Evolutionary conservation across 257 asterid genomes (phyloP).

Genomic region (Penstemon newberryi): DNA sequence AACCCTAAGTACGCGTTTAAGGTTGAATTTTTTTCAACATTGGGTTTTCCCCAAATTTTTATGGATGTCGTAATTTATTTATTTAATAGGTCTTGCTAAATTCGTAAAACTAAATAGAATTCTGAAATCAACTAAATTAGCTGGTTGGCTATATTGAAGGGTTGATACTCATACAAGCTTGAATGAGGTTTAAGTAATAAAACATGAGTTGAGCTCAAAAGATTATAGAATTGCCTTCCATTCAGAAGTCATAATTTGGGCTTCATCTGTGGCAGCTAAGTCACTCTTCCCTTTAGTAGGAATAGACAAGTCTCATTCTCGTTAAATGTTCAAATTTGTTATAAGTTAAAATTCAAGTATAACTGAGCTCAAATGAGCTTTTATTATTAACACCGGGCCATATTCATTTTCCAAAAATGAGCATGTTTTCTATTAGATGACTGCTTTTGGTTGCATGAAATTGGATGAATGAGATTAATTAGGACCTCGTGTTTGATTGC

Average conservation of each 20-base stretch:
- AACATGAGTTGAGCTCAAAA: not conserved
- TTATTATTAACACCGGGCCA: not conserved
- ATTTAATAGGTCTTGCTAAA: not conserved
- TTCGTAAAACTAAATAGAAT: not conserved
- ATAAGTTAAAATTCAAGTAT: not conserved
- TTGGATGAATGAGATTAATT: constrained; percentile 4
- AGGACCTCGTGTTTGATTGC: constrained; percentile 3
- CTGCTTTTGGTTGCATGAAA: constrained; percentile 10
- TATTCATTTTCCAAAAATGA: constrained; percentile 7
- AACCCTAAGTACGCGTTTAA: constrained; percentile 85
- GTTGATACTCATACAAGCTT: not conserved
- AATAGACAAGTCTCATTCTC: too few relatives aligned
- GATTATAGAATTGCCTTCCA: not conserved
- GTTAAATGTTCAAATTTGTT: not conserved
- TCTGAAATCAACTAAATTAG: not conserved
- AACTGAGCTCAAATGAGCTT: constrained; percentile 1
- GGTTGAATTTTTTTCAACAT: constrained; percentile 42
- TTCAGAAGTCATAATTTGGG: too few relatives aligned
- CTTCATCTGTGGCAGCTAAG: too few relatives aligned
- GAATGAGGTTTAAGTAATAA: constrained; percentile 1
- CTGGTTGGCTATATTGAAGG: not conserved
- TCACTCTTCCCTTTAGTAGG: too few relatives aligned
- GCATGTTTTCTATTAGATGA: constrained; percentile 8
- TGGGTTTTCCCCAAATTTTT: not conserved
- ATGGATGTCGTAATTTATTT: not conserved